Base-by-base conservation (phyloP, 352 stramenopile genomes). In the Phytophthora nicotianae region DNA sequence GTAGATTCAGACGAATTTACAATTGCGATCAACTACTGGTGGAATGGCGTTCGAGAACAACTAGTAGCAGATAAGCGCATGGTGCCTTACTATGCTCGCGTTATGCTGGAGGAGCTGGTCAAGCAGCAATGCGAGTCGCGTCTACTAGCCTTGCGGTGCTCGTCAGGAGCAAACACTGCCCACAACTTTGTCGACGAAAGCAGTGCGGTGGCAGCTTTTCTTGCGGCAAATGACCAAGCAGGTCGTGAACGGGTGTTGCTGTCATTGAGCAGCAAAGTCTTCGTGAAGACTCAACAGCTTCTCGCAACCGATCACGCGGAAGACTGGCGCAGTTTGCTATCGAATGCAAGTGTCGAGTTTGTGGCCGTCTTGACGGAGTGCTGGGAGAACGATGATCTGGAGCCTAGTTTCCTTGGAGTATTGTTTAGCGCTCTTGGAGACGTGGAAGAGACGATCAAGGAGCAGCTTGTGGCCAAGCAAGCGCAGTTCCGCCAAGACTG, bases 21-120 rank as follows among this genome's bases (percentile, higher is more conserved):
- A 0, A 86, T 95, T 48, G 87, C 85, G 6, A 57, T 92, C 43
- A 95, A 95, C 63, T 94, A 83, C 51, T 95, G 87, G 87, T 93
- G 86, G 53, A 71, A 89, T 62, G 85, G 85, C 7, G 29, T 89
- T 11, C 76, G 86, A 35, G 63, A 86, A 23, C 61, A 77, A 46
- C 68, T 95, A 10, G 61, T 82, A 9, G 26, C 52, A 17, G 60
- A 86, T 24, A 58, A 73, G 26, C 29, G 60, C 0, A 84, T 90
- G 73, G 48, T 59, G 14, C 63, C 79, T 21, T 95, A 93, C 55
- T 92, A 90, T 42, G 69, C 78, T 13, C 73, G 84, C 40, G 70
- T 92, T 8, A 57, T 91, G 35, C 33, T 93, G 46, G 72, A 88
- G 51, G 82, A 88, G 37, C 50, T 91, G 42, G 43, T 93, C 4